Percentiles rank a stretch among this genome's conserved stretches.
These are phyloP conservation scores for Clavispora phyllophila DNA, from an alignment of 805 yeast species.

Conservation along the genomic window DNA sequence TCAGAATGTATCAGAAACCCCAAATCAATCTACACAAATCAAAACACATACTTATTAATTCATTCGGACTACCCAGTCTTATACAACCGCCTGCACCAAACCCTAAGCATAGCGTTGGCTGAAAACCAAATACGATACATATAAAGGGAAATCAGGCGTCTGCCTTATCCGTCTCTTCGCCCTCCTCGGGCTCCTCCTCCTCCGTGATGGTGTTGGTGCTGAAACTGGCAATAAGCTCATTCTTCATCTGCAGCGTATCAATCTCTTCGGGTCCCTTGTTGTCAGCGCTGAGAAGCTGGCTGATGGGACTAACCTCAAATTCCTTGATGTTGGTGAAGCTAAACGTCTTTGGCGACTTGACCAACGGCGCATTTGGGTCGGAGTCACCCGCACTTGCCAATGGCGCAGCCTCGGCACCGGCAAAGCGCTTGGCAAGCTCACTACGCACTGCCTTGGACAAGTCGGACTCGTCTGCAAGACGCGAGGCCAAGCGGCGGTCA, in stretches of 20 bases:
- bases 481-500: slow-evolving; percentile 5
- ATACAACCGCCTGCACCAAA: too few relatives aligned
- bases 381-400: neutral
- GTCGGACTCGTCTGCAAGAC: slow-evolving; percentile 21
- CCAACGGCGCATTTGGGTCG: slow-evolving; percentile 17
- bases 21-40: too few relatives aligned
- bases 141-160: too few relatives aligned
- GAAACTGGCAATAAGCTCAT: slow-evolving; percentile 24
- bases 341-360: slow-evolving; percentile 39
- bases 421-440: slow-evolving; percentile 24
- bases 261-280: slow-evolving; percentile 4
- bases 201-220: slow-evolving; percentile 36
- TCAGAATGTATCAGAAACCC: too few relatives aligned
- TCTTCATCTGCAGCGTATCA: slow-evolving; percentile 4
- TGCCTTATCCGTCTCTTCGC: neutral
- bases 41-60: too few relatives aligned
- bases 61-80: too few relatives aligned
- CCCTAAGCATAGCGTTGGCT: too few relatives aligned
- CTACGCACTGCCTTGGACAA: slow-evolving; percentile 28
- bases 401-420: neutral
- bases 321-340: slow-evolving; percentile 33
- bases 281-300: slow-evolving; percentile 25
- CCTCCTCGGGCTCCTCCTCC: slow-evolving; percentile 34
- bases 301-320: slow-evolving; percentile 29
- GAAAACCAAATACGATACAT: too few relatives aligned